phyloP scores from a whole-genome alignment of 352 stramenopile species.

The Phytophthora fragariae region DNA sequence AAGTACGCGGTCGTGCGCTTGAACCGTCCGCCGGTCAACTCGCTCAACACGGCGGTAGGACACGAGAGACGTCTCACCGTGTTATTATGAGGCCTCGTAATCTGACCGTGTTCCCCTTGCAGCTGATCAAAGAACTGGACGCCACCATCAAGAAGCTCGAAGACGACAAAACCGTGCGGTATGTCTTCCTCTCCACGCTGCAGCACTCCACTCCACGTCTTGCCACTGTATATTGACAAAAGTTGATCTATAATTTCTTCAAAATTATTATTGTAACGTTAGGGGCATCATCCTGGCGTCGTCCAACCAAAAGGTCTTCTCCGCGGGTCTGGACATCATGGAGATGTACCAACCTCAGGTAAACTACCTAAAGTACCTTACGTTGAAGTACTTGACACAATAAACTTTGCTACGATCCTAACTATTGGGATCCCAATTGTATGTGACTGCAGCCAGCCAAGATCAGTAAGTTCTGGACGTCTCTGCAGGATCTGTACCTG shows the following conservation, averaged over 20 bases:
- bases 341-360: constrained; percentile 93
- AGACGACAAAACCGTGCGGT: constrained; percentile 80
- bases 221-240: not conserved
- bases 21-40: constrained; percentile 85
- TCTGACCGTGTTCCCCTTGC: not conserved
- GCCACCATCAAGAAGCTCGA: constrained; percentile 78
- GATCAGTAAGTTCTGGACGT: constrained; percentile 91
- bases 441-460: constrained; percentile 43
- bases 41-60: constrained; percentile 72
- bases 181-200: not conserved
- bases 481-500: constrained; percentile 93
- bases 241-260: not conserved
- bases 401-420: not conserved
- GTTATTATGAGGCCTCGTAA: too few species aligned
- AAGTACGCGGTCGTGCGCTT: constrained; percentile 83
- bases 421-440: not conserved
- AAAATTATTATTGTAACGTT: not conserved
- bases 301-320: constrained; percentile 89
- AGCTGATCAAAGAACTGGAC: constrained; percentile 78
- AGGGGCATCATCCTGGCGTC: constrained; percentile 85
- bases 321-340: constrained; percentile 92
- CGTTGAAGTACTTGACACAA: not conserved
- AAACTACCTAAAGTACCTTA: not conserved
- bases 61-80: not conserved
- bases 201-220: too few species aligned